phyloP scores from a whole-genome alignment of 371 early-diverging fungal genomes.

The Funneliformis caledonium region DNA sequence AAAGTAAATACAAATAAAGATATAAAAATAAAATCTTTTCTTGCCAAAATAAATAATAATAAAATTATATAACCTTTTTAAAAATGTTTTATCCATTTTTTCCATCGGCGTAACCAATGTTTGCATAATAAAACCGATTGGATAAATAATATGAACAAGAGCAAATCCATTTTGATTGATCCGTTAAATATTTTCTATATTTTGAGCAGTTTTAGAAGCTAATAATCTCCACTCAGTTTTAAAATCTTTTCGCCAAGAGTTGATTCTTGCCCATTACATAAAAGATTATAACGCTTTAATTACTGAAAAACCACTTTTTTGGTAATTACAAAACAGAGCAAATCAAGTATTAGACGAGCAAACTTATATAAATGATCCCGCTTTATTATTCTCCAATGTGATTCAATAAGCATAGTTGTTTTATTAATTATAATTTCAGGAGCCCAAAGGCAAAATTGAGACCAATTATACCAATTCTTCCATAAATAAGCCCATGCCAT shows the following conservation, averaged over 20 bases:
- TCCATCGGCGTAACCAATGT: not conserved
- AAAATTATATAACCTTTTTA: not conserved
- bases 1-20: not conserved
- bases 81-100: not conserved
- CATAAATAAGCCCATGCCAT: not conserved
- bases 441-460: not conserved
- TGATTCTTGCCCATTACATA: not conserved
- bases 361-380: constrained; percentile 7
- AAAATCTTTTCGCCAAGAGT: not conserved
- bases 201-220: not conserved
- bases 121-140: not conserved
- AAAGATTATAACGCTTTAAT: not conserved
- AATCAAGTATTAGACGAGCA: not conserved
- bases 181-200: not conserved
- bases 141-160: constrained; percentile 2
- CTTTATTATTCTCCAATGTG: not conserved
- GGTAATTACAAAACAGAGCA: not conserved
- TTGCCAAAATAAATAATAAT: too few species aligned
- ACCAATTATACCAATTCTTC: not conserved
- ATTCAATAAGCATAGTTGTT: not conserved
- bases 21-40: too few species aligned
- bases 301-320: not conserved
- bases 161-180: not conserved
- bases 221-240: not conserved
- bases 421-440: not conserved